Base-by-base conservation (phyloP, 179 eudicot species). In the Beta lomatogona region DNA sequence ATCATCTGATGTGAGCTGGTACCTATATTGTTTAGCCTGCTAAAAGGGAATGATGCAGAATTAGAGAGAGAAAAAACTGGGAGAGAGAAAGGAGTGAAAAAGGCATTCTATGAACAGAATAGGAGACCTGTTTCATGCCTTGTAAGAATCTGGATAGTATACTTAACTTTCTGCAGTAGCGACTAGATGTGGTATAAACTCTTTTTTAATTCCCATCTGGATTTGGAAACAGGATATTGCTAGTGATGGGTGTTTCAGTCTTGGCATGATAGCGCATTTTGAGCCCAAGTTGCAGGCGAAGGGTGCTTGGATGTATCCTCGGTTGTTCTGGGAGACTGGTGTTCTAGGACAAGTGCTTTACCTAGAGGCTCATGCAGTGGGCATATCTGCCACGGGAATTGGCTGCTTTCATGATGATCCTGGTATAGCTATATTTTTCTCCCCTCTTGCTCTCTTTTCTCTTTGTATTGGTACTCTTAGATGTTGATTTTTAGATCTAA, bases 381-480 rank as follows among this genome's bases (percentile, higher is more conserved):
- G 97, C 76, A 86, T 95, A 65, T 93, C 97, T 83, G 97, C 97
- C 73, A 93, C 98, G 64, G 98, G 98, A 79, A 95, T 95, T 72
- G 98, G 98, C 79, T 95, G 98, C 87, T 95, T 92, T 85, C 93
- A 93, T 75, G 98, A 93, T 72, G 97, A 92, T 89, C 95, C 97
- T 77, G 97, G 98, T 95, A 90, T 2, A 53, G 76, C 59, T 72
- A 71, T 12, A 45, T 57, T 64, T 50, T 48, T 44, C 15, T 54
- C 18, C 70, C 44, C 28, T 59, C 64, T 31, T 21, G 6, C 52
- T 53, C 14, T 7, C 44, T 2, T 18, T 53, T 71, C 36, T 55
- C 46, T 73, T 54, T 25, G 54, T 22, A 50, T 48, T 71, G 15
- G 6, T 11, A 5, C 13, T 25, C 44, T 55, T 18, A 53, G 28